Percentiles rank a stretch among this genome's conserved stretches.
Conservation (phyloP, 495 filamentous ascomycete species). For the Penicillium dipodomyicola region DNA sequence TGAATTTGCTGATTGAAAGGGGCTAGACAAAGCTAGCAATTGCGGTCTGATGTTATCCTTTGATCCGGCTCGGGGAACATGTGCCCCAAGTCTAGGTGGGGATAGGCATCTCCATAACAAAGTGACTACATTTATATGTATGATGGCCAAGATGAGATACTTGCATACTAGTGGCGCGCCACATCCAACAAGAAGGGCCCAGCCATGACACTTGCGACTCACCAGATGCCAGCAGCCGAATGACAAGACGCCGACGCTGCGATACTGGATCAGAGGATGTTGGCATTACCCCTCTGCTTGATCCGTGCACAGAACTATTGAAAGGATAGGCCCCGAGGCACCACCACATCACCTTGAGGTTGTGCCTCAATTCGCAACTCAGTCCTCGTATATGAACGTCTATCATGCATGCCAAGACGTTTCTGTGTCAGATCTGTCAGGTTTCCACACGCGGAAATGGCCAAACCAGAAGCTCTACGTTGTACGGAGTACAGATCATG, state of each 20-base stretch:
- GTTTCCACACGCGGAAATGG: conserved; percentile 6
- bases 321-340: conserved; percentile 2
- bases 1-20: conserved; percentile 13
- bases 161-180: conserved; percentile 12
- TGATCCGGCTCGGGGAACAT: neutral
- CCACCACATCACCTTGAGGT: neutral
- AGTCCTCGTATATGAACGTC: conserved; percentile 22
- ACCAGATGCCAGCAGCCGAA: conserved; percentile 7
- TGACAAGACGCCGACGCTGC: neutral
- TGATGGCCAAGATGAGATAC: conserved; percentile 3
- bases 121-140: neutral
- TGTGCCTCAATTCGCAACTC: neutral
- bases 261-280: conserved; percentile 7
- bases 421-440: conserved; percentile 10
- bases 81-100: neutral
- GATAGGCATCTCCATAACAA: neutral
- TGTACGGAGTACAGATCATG: neutral
- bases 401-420: conserved; percentile 25
- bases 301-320: conserved; percentile 34
- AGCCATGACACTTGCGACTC: conserved; percentile 16
- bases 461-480: conserved; percentile 13
- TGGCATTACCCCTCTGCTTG: conserved; percentile 8
- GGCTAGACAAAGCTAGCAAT: conserved; percentile 7
- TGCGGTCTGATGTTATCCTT: conserved; percentile 20
- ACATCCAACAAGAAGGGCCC: conserved; percentile 4